Conservation (phyloP, 2,329 filamentous ascomycete genomes). For the Fusarium chaquense region DNA sequence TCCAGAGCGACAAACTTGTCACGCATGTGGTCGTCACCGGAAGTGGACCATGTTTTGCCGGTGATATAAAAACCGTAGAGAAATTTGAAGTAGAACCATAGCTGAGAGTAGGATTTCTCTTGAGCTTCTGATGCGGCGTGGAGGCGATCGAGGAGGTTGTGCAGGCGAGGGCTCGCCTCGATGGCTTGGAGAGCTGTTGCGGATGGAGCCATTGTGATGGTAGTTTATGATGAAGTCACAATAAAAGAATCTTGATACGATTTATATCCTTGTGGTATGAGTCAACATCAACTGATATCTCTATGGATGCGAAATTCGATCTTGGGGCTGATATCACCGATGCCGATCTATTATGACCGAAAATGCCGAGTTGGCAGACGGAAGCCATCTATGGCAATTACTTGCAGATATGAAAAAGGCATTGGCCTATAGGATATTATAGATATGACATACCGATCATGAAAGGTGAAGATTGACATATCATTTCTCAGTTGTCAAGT, state of each 20-base stretch:
- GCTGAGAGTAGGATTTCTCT: slow-evolving; percentile 45
- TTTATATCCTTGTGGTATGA: slow-evolving; percentile 19
- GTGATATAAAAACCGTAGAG: slow-evolving; percentile 44
- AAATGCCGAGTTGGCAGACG: background rate
- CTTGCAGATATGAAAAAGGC: background rate
- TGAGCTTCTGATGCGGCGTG: slow-evolving; percentile 47
- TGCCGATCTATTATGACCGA: slow-evolving; percentile 29
- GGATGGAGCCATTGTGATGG: slow-evolving; percentile 31
- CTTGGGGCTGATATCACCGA: slow-evolving; percentile 31
- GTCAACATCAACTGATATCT: background rate
- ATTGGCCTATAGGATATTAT: background rate
- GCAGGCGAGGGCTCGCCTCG: slow-evolving; percentile 44
- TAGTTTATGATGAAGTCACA: background rate
- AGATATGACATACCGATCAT: background rate
- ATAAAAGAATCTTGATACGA: background rate
- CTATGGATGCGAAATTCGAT: background rate
- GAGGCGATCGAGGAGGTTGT: slow-evolving; percentile 45
- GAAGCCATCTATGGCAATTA: background rate
- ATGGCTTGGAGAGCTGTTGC: slow-evolving; percentile 41
- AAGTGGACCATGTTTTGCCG: slow-evolving; percentile 40
- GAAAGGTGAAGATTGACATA: background rate
- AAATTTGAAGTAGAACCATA: slow-evolving; percentile 44
- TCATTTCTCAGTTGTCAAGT: slow-evolving; percentile 3
- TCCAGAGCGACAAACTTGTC: slow-evolving; percentile 73
- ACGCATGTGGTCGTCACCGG: slow-evolving; percentile 56